These are phyloP conservation scores for Botrytis cinerea DNA, from an alignment of 2,329 filamentous ascomycete species.

Conservation along the genomic window DNA sequence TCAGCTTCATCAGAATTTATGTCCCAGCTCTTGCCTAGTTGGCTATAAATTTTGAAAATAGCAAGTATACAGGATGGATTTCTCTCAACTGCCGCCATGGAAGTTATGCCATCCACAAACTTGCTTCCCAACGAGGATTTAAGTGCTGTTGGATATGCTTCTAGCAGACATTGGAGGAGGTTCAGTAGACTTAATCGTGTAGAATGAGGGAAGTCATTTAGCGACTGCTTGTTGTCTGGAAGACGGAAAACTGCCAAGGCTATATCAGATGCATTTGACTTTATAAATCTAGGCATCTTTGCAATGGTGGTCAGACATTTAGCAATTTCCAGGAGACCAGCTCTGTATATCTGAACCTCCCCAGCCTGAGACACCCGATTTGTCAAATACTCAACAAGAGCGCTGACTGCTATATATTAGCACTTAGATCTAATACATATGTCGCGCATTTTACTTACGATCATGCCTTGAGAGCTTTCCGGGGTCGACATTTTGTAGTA, in stretches of 20 bases:
- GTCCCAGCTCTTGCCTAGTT: constrained; percentile 33
- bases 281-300: constrained; percentile 22
- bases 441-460: constrained; percentile 19
- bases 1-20: constrained; percentile 26
- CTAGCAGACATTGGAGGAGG: constrained; percentile 32
- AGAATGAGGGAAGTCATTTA: constrained; percentile 27
- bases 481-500: constrained; percentile 26
- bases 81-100: constrained; percentile 37
- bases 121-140: constrained; percentile 28
- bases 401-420: constrained; percentile 29
- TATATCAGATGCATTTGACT: constrained; percentile 12
- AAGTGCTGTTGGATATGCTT: constrained; percentile 27
- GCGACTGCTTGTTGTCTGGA: constrained; percentile 12
- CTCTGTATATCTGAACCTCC: constrained; percentile 23
- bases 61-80: constrained; percentile 35
- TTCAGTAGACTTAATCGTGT: constrained; percentile 33
- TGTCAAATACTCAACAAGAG: constrained; percentile 33
- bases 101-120: constrained; percentile 34
- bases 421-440: not conserved
- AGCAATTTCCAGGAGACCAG: constrained; percentile 23
- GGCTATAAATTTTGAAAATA: constrained; percentile 35
- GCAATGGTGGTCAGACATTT: constrained; percentile 19
- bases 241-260: constrained; percentile 11
- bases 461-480: constrained; percentile 30
- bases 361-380: constrained; percentile 19